Percentiles rank a stretch among this genome's conserved stretches.
Evolutionary conservation across 75 land plant species (phyloP).

Genomic region (Selaginella moellendorffii): DNA sequence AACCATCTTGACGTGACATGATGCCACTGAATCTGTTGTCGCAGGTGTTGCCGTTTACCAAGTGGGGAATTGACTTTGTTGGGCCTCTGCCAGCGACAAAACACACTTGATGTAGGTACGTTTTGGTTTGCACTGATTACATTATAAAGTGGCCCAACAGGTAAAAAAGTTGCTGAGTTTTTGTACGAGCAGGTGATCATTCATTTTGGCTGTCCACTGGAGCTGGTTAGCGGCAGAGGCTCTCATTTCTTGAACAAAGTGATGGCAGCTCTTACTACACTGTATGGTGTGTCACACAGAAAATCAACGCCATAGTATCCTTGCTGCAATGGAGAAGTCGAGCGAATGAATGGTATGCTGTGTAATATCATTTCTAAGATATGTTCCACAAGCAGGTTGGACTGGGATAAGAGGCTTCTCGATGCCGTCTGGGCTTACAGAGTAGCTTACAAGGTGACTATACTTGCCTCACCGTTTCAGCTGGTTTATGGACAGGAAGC

Average conservation of each 20-base stretch:
- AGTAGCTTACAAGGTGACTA: background rate
- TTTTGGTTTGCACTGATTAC: too few species aligned
- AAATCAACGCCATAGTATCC: constrained; percentile 10
- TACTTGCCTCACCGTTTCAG: background rate
- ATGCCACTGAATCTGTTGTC: constrained; percentile 1
- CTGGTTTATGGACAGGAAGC: background rate
- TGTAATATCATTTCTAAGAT: constrained; percentile 1
- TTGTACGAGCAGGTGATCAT: constrained; percentile 22
- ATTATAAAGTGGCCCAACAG: too few species aligned
- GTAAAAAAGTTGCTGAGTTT: too few species aligned
- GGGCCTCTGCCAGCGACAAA: too few species aligned
- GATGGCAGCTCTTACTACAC: background rate
- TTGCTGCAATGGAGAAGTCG: background rate
- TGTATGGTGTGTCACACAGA: background rate
- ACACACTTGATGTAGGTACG: too few species aligned
- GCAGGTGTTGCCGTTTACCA: too few species aligned
- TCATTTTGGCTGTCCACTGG: background rate
- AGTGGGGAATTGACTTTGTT: too few species aligned
- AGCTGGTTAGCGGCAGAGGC: background rate
- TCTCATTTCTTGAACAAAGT: constrained; percentile 8
- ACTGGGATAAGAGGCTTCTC: constrained; percentile 8
- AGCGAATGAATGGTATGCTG: background rate
- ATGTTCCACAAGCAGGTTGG: background rate
- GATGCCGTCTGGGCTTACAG: constrained; percentile 1
- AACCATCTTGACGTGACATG: background rate